Conservation (phyloP, 495 filamentous ascomycete genomes). For the Penicillium argentinense region DNA sequence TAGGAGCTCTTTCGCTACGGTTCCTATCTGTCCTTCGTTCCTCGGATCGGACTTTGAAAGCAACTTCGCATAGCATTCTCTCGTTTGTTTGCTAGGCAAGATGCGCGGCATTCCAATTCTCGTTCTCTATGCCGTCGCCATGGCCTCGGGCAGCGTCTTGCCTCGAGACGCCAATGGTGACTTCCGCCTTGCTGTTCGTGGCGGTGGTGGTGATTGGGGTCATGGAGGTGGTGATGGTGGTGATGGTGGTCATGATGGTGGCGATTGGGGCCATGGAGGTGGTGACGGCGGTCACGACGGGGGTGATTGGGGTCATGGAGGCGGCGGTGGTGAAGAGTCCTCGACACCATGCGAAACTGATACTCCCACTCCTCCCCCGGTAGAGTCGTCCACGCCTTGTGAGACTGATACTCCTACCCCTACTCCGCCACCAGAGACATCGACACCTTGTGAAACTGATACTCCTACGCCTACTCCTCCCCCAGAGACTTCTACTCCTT, state of each 20-base stretch:
- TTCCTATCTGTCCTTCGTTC: conserved; percentile 22
- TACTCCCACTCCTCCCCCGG: background rate
- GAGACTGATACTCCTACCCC: background rate
- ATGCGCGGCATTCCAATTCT: conserved; percentile 21
- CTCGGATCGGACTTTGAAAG: conserved; percentile 2
- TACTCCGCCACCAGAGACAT: background rate
- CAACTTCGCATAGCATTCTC: conserved; percentile 5
- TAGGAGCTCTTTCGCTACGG: conserved; percentile 32
- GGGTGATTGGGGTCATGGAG: background rate
- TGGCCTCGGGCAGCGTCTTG: conserved; percentile 22
- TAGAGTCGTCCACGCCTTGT: background rate
- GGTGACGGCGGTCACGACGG: background rate
- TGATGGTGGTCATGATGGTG: background rate
- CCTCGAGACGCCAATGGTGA: conserved; percentile 11
- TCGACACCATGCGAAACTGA: conserved; percentile 6
- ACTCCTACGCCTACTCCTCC: background rate
- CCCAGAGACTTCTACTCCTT: conserved; percentile 5
- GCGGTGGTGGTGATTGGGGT: conserved; percentile 3
- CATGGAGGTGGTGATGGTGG: conserved; percentile 3
- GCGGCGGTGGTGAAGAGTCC: background rate
- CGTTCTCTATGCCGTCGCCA: conserved; percentile 20
- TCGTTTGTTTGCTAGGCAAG: conserved; percentile 14
- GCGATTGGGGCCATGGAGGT: background rate
- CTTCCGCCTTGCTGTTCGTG: conserved; percentile 11
- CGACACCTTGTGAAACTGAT: background rate